These are phyloP conservation scores for Plasmodium falciparum DNA, from an alignment of 169 alveolate genomes.

Conservation along the genomic window DNA sequence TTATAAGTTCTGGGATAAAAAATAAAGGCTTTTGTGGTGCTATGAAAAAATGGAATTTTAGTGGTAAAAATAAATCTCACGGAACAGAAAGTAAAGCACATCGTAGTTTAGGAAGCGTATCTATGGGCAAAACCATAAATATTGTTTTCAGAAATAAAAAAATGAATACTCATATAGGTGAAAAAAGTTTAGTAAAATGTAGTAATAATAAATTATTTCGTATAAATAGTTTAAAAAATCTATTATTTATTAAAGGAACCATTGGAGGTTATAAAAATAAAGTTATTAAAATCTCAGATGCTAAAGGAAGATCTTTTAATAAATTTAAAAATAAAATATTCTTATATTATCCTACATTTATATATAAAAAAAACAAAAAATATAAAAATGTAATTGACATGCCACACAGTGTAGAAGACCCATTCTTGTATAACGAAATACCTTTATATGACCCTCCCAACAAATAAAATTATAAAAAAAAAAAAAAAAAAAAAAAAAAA, in stretches of 20 bases:
- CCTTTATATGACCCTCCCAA: conserved; percentile 80
- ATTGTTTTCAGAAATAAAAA: conserved; percentile 90
- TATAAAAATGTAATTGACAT: conserved; percentile 80
- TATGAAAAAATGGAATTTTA: conserved; percentile 90
- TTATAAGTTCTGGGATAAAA: conserved; percentile 89
- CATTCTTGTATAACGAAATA: conserved; percentile 82
- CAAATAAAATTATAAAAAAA: conserved; percentile 1
- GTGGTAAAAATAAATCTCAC: conserved; percentile 88
- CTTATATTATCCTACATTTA: conserved; percentile 89
- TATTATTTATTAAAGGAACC: conserved; percentile 88
- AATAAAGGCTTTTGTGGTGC: conserved; percentile 91
- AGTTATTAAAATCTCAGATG: conserved; percentile 89
- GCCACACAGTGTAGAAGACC: conserved; percentile 78
- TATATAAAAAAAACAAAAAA: conserved; percentile 76
- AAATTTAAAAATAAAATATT: conserved; percentile 82
- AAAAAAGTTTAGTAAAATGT: conserved; percentile 86
- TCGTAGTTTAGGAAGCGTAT: conserved; percentile 89
- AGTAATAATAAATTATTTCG: conserved; percentile 89
- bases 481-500: no score
- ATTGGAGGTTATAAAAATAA: conserved; percentile 87
- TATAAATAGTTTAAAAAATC: conserved; percentile 87
- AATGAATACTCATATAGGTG: conserved; percentile 92
- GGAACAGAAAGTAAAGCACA: conserved; percentile 91
- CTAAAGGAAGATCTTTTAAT: conserved; percentile 87
- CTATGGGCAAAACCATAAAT: conserved; percentile 88